Evolutionary conservation across 495 filamentous ascomycete genomes (phyloP).

Genomic region (Endocarpon pusillum): DNA sequence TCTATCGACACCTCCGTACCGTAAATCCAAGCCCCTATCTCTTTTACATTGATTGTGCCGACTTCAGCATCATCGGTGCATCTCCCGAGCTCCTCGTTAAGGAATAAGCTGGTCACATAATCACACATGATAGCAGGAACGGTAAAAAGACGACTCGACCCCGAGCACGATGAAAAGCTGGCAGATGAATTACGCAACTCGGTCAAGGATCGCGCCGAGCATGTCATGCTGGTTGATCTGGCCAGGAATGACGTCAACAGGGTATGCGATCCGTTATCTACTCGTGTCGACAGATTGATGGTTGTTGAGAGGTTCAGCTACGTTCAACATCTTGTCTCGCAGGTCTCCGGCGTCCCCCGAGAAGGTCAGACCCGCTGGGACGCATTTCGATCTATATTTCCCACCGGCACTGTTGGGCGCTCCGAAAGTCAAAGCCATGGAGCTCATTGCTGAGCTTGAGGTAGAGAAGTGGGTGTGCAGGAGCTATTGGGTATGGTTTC

Average conservation of each 20-base stretch:
- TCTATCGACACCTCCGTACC: constrained; percentile 87
- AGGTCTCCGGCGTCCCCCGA: constrained; percentile 77
- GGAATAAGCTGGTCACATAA: constrained; percentile 68
- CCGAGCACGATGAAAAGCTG: constrained; percentile 63
- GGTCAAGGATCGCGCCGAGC: constrained; percentile 89
- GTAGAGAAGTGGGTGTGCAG: constrained; percentile 88
- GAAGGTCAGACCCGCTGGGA: constrained; percentile 80
- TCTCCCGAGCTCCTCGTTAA: constrained; percentile 90
- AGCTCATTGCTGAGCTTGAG: constrained; percentile 89
- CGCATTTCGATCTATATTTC: constrained; percentile 90
- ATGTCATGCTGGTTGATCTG: constrained; percentile 98
- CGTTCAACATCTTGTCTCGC: constrained; percentile 90
- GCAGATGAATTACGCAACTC: constrained; percentile 61
- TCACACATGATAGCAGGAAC: constrained; percentile 97
- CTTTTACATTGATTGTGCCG: constrained; percentile 81
- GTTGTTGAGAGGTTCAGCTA: constrained; percentile 90
- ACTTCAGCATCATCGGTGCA: constrained; percentile 90
- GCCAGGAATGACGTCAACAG: constrained; percentile 94
- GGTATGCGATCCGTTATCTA: constrained; percentile 79
- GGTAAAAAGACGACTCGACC: constrained; percentile 65
- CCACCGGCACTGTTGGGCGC: constrained; percentile 90
- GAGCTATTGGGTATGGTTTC: constrained; percentile 74
- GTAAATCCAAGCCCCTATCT: constrained; percentile 94
- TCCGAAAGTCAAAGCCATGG: constrained; percentile 92
- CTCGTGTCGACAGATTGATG: constrained; percentile 84